Evolutionary conservation across 805 yeast species (phyloP).

Genomic region (Metschnikowia gruessii): DNA sequence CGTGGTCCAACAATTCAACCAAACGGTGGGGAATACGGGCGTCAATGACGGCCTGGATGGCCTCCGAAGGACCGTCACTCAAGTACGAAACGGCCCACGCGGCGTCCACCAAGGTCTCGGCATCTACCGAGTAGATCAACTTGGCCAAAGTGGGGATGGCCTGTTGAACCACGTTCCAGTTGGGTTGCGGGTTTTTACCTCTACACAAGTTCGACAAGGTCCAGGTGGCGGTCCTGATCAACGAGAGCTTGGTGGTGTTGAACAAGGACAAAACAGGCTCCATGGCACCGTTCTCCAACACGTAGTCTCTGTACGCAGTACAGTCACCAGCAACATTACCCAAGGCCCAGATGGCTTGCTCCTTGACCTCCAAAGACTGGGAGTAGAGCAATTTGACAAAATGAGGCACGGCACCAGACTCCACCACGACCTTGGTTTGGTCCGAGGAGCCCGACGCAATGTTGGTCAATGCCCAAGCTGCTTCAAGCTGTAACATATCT

Average conservation of each 20-base stretch:
- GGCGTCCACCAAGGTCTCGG: slow-evolving; percentile 93
- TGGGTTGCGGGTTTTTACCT: slow-evolving; percentile 95
- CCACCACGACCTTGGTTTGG: slow-evolving; percentile 88
- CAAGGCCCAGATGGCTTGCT: slow-evolving; percentile 98
- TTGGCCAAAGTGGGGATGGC: slow-evolving; percentile 92
- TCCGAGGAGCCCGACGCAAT: slow-evolving; percentile 92
- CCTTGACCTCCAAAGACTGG: slow-evolving; percentile 85
- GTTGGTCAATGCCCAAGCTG: slow-evolving; percentile 99
- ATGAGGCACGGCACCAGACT: slow-evolving; percentile 89
- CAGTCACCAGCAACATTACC: slow-evolving; percentile 99
- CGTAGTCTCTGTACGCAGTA: slow-evolving; percentile 83
- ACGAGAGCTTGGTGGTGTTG: slow-evolving; percentile 77
- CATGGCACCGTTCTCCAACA: slow-evolving; percentile 82
- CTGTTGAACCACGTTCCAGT: slow-evolving; percentile 82
- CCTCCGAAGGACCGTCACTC: slow-evolving; percentile 88
- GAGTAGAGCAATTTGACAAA: slow-evolving; percentile 82
- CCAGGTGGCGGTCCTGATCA: slow-evolving; percentile 97
- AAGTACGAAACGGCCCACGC: slow-evolving; percentile 98
- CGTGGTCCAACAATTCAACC: slow-evolving; percentile 85
- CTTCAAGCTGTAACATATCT: slow-evolving; percentile 89
- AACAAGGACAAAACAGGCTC: slow-evolving; percentile 79
- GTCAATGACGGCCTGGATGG: slow-evolving; percentile 95
- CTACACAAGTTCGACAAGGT: slow-evolving; percentile 94
- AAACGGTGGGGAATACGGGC: slow-evolving; percentile 92
- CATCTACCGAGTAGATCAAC: slow-evolving; percentile 84